Evolutionary conservation across 495 filamentous ascomycete genomes (phyloP), one percentile per base, ranked within the genome.

Genomic region (Beverwykella pulmonaria): DNA sequence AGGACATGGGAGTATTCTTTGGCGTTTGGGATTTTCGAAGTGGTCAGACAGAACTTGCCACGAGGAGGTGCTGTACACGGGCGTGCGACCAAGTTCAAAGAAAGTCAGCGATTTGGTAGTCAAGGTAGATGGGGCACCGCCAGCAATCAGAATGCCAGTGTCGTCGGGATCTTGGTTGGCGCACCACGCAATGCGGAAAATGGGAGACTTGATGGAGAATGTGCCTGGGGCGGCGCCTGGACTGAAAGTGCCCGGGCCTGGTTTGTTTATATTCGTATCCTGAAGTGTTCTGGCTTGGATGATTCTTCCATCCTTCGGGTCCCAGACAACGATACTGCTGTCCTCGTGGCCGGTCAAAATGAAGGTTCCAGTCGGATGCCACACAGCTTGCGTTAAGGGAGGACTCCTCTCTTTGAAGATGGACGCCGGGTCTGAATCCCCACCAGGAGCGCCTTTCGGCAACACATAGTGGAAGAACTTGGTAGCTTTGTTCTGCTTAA

Each of bases 361-460:
- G 70, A 98, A 98, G 0, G 90, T 94, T 0, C 94, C 94, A 26
- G 92, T 95, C 0, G 94, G 94, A 78, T 98, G 94, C 94, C 94
- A 98, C 36, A 92, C 71, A 0, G 90, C 93, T 60, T 92, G 88
- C 0, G 84, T 89, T 63, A 98, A 75, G 53, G 80, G 82, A 10
- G 93, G 93, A 61, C 78, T 87, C 59, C 91, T 83, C 61, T 80
- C 68, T 14, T 78, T 83, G 27, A 77, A 81, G 22, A 79, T 74
- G 6, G 74, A 70, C 19, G 81, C 76, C 20, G 83, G 81, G 69
- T 88, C 82, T 26, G 82, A 79, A 72, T 93, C 89, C 6, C 92
- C 92, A n/a, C 93, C 94, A 2, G 89, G 87, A n/a, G 93, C 92
- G 10, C 92, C 92, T 29, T 84, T 79, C 0, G 90, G 91, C 2